These are phyloP conservation scores for Metschnikowia matae DNA, from an alignment of 805 yeast genomes.

Conservation along the genomic window DNA sequence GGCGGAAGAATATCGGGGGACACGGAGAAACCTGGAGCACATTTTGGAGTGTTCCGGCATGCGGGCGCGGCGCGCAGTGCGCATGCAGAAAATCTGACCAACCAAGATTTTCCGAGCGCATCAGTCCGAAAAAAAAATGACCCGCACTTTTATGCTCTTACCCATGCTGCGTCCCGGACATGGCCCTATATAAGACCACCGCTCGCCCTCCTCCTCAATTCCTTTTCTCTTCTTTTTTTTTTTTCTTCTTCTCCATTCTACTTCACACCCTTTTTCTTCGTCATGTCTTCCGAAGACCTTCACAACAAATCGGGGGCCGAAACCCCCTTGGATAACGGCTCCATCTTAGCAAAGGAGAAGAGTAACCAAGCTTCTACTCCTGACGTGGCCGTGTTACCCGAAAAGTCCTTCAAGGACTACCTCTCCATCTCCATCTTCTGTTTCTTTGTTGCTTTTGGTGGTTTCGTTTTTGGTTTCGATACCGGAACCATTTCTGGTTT, in stretches of 20 bases:
- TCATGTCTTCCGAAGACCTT: constrained; percentile 25
- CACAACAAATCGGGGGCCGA: constrained; percentile 24
- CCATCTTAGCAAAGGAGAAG: constrained; percentile 22
- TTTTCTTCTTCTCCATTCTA: neutral
- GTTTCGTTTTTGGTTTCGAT: constrained; percentile 74
- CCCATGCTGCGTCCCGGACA: neutral
- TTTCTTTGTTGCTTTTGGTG: constrained; percentile 64
- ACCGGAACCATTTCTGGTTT: constrained; percentile 75
- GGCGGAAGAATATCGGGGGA: constrained; percentile 7
- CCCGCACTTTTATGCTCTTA: constrained; percentile 1
- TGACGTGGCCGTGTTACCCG: constrained; percentile 20
- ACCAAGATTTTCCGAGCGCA: constrained; percentile 11
- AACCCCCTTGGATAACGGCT: constrained; percentile 28
- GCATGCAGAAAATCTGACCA: constrained; percentile 9
- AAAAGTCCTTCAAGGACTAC: constrained; percentile 33
- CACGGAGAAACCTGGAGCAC: constrained; percentile 22
- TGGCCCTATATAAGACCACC: constrained; percentile 7
- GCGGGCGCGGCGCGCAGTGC: constrained; percentile 5
- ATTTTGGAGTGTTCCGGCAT: constrained; percentile 4
- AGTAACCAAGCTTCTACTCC: constrained; percentile 5
- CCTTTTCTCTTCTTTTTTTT: constrained; percentile 1
- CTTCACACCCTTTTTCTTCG: neutral
- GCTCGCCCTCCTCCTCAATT: neutral
- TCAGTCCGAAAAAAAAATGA: constrained; percentile 5
- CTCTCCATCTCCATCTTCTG: constrained; percentile 45